Percentiles rank a stretch among this genome's conserved stretches.
Evolutionary conservation across 768 basidiomycete species (phyloP).

Genomic region (Sistotremastrum niveocremeum): DNA sequence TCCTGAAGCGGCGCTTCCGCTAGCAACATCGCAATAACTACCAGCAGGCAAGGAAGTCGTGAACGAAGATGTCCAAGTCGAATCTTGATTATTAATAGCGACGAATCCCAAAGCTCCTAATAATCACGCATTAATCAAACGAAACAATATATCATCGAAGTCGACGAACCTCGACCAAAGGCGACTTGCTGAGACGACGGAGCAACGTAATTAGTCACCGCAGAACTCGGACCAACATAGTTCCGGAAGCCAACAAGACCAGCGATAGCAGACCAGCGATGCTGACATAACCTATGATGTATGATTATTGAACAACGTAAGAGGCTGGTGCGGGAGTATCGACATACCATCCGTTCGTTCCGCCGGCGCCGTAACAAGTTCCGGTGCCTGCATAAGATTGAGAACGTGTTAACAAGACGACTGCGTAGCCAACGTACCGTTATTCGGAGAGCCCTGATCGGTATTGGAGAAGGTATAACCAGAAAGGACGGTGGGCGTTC

Average conservation of each 20-base stretch:
- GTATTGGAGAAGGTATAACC: slow-evolving; percentile 30
- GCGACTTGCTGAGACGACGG: slow-evolving; percentile 48
- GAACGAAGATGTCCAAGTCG: slow-evolving; percentile 42
- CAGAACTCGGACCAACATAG: slow-evolving; percentile 31
- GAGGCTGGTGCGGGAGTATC: not conserved
- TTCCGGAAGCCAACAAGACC: slow-evolving; percentile 19
- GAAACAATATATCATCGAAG: not conserved
- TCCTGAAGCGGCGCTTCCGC: slow-evolving; percentile 25
- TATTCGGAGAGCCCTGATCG: slow-evolving; percentile 49
- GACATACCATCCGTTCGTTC: slow-evolving; percentile 12
- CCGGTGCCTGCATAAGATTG: slow-evolving; percentile 5
- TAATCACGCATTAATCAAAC: not conserved
- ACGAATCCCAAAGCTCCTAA: slow-evolving; percentile 44
- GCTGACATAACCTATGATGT: slow-evolving; percentile 13
- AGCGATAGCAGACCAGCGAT: slow-evolving; percentile 13
- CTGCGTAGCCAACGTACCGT: slow-evolving; percentile 18
- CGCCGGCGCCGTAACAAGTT: slow-evolving; percentile 9
- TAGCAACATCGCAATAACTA: slow-evolving; percentile 51
- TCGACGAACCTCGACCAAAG: slow-evolving; percentile 41
- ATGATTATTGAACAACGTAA: not conserved
- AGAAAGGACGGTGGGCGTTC: slow-evolving; percentile 49
- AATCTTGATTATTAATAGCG: slow-evolving; percentile 52
- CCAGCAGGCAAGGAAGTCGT: slow-evolving; percentile 43
- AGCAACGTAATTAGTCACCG: slow-evolving; percentile 44
- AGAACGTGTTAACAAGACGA: not conserved